Percentiles rank a stretch among this genome's conserved stretches.
Evolutionary conservation across 352 stramenopile genomes (phyloP).

Genomic region (Phytophthora chlamydospora): DNA sequence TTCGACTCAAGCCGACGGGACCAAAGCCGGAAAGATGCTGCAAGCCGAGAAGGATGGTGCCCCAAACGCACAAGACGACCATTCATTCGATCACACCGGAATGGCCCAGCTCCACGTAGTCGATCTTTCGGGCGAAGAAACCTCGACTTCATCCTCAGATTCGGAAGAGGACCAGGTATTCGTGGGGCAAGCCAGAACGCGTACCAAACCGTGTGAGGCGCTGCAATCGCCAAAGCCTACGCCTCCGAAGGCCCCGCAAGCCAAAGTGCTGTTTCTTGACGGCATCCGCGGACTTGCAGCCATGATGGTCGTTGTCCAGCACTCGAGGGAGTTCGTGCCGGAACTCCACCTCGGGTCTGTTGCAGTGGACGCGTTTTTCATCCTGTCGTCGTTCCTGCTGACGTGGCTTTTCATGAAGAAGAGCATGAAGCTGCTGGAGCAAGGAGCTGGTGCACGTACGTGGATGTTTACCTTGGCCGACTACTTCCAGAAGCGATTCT

Average conservation of each 20-base stretch:
- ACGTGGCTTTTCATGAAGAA: slow-evolving; percentile 51
- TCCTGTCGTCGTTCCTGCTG: slow-evolving; percentile 56
- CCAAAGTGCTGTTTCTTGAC: slow-evolving; percentile 41
- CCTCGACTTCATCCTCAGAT: slow-evolving; percentile 11
- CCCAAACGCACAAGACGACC: no score
- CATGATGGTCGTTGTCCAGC: slow-evolving; percentile 34
- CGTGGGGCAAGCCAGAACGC: slow-evolving; percentile 7
- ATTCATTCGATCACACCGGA: not conserved
- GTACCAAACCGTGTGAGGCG: slow-evolving; percentile 13
- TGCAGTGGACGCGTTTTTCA: slow-evolving; percentile 51
- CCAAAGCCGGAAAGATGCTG: slow-evolving; percentile 14
- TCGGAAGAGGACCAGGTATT: slow-evolving; percentile 19
- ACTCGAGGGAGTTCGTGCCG: slow-evolving; percentile 27
- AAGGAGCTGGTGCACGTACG: slow-evolving; percentile 17
- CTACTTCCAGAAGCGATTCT: slow-evolving; percentile 60
- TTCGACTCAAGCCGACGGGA: no score
- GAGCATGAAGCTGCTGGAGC: slow-evolving; percentile 30
- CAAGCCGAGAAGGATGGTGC: slow-evolving; percentile 2
- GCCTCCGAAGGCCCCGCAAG: slow-evolving; percentile 1
- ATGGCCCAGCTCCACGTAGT: slow-evolving; percentile 7
- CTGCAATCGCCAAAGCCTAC: slow-evolving; percentile 1
- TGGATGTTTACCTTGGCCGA: slow-evolving; percentile 35
- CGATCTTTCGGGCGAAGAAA: slow-evolving; percentile 23
- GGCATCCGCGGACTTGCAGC: slow-evolving; percentile 46
- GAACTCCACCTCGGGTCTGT: slow-evolving; percentile 29